These are phyloP conservation scores for Pythium aquatile DNA, from an alignment of 352 stramenopile species.

Conservation along the genomic window DNA sequence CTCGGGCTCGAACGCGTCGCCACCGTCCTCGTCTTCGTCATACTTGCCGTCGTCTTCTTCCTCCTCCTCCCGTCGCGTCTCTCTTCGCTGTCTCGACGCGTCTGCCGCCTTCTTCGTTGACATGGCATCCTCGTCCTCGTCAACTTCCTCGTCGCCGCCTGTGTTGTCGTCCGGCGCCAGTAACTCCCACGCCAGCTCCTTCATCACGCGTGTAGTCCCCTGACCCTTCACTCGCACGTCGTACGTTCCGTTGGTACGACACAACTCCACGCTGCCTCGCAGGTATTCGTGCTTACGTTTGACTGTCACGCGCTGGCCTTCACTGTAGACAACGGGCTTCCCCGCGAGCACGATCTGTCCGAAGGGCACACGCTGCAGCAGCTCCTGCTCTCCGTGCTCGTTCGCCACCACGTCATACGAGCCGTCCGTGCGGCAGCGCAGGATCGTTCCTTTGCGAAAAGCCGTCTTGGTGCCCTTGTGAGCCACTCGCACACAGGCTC, in stretches of 20 bases:
- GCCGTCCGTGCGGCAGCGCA: conserved; percentile 49
- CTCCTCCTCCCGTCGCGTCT: neutral
- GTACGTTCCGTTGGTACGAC: conserved; percentile 51
- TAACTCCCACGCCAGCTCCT: conserved; percentile 39
- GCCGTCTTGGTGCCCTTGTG: conserved; percentile 55
- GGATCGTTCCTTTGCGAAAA: conserved; percentile 42
- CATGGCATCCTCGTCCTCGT: conserved; percentile 13
- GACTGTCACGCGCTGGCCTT: conserved; percentile 48
- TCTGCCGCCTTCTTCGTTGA: neutral
- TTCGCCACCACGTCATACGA: conserved; percentile 64
- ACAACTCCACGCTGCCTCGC: conserved; percentile 38
- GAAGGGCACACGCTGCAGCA: conserved; percentile 35
- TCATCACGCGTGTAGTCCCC: conserved; percentile 19
- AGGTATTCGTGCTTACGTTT: conserved; percentile 55
- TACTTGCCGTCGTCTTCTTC: conserved; percentile 23
- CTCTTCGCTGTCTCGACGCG: neutral
- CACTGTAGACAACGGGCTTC: conserved; percentile 35
- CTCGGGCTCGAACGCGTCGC: conserved; percentile 36
- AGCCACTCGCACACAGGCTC: conserved; percentile 36
- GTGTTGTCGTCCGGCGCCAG: conserved; percentile 41
- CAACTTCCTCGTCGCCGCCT: conserved; percentile 21
- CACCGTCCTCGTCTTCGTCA: conserved; percentile 27
- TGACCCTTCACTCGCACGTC: conserved; percentile 33
- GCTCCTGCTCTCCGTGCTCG: conserved; percentile 45
- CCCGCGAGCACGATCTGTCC: conserved; percentile 25